These are phyloP conservation scores for Sugiyamaella boreocaroliniensis DNA, from an alignment of 805 yeast species.

Conservation along the genomic window DNA sequence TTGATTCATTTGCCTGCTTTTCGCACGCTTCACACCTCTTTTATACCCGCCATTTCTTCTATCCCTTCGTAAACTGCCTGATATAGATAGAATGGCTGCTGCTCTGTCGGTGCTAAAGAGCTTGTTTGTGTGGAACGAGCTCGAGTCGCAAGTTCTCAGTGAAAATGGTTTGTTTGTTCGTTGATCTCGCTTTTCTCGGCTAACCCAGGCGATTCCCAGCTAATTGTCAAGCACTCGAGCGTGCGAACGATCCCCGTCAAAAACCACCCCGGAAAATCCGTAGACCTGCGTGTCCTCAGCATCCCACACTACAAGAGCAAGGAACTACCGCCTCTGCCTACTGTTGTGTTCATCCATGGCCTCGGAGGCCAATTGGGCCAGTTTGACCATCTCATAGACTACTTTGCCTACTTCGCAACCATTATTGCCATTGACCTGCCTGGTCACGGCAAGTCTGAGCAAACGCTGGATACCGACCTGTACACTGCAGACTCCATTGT, in stretches of 20 bases:
- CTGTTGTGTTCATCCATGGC: conserved; percentile 72
- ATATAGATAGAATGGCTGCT: neutral
- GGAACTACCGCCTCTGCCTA: conserved; percentile 40
- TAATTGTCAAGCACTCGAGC: conserved; percentile 17
- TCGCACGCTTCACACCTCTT: no score
- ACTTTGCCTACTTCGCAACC: conserved; percentile 55
- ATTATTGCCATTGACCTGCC: conserved; percentile 75
- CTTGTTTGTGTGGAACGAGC: conserved; percentile 14
- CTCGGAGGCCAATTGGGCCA: conserved; percentile 86
- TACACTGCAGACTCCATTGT: conserved; percentile 38
- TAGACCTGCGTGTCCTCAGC: conserved; percentile 16
- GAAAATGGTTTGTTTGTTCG: conserved; percentile 11
- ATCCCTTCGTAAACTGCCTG: neutral
- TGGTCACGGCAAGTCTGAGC: conserved; percentile 60
- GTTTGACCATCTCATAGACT: conserved; percentile 64
- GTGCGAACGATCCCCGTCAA: neutral
- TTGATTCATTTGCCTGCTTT: no score
- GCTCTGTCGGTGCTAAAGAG: conserved; percentile 7
- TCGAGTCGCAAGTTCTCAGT: conserved; percentile 13
- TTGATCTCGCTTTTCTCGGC: neutral
- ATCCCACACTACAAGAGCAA: conserved; percentile 26
- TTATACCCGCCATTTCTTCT: no score
- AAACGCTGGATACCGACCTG: conserved; percentile 29
- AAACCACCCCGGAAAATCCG: neutral
- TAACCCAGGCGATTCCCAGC: conserved; percentile 15